Base-by-base conservation (phyloP, 768 basidiomycete genomes). In the Russula compacta region DNA sequence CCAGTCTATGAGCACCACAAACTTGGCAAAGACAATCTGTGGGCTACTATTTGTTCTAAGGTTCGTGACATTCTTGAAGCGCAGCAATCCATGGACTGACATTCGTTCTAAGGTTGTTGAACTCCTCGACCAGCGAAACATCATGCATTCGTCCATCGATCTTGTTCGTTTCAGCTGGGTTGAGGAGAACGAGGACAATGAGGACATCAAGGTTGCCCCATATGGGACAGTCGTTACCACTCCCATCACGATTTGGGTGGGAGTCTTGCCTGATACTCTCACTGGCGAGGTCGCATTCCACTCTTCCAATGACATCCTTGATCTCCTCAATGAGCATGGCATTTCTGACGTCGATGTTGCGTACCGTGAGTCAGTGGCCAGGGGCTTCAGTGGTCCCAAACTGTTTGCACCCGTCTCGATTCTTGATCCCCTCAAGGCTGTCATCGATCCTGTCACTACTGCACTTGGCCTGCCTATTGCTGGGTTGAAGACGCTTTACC, bases 361-460 rank as follows among this genome's bases (percentile, higher is more conserved):
- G 6, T 71, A 50, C 21, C 69, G 71, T 5, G 71, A 71, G 60
- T 67, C 66, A 47, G 59, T 64, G 19, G 40, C n/a, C n/a, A n/a
- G n/a, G n/a, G n/a, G n/a, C n/a, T n/a, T n/a, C n/a, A n/a, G n/a
- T n/a, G n/a, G n/a, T n/a, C n/a, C 32, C 33, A 55, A 52, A 12
- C 66, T 71, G 3, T 69, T 57, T 63, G 15, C 53, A 8, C 71
- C 70, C 17, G 70, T 63, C 43, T 56, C 50, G 7, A 19, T 60
- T 54, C 32, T n/a, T 50, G 56, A 75, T 59, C 63, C 71, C 54
- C 72, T 74, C n/a, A n/a, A 72, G 66, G 58, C 58, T 43, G 67
- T 76, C 60, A 73, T 77, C 63, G 70, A 77, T 61, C 56, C 53
- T 7, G 56, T 78, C 39, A 71, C 77, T n/a, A 69, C 71, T 56